Base-by-base conservation (phyloP, 768 basidiomycete genomes). In the Panaeolus cyanescens region DNA sequence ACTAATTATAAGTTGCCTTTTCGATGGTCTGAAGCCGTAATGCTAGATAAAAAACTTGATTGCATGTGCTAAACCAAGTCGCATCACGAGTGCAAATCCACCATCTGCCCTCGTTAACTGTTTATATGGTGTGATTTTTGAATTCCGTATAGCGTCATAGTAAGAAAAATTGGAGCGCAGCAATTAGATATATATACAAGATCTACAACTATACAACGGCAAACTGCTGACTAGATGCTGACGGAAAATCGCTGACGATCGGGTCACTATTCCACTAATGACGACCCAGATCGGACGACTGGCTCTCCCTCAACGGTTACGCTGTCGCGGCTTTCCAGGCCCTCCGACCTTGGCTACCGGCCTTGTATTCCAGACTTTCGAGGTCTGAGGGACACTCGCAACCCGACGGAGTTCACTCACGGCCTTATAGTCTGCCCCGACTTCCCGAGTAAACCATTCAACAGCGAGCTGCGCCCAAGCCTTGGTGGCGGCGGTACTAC, bases 391-490 rank as follows among this genome's bases (percentile, higher is more conserved):
- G 17, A 71, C 64, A 0, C 45, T 64, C 17, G 73, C 70, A 4
- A 80, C 62, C 55, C 30, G 57, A 19, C 59, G 61, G 75, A 84
- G 81, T 62, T 79, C 78, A 34, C 55, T 58, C 4, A 77, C 80
- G 58, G 83, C 79, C n/a, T 74, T 73, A 57, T 82, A 85, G 62
- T 87, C 87, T 3, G 60, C 64, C 0, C 88, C 88, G 7, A 89
- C 68, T 65, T 89, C 88, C 62, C 79, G 77, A 1, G 72, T 70
- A 69, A 81, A 88, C 87, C 87, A 90, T 68, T 77, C 65, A 12
- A 72, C 62, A 3, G 85, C 83, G 19, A 80, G 60, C 40, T 64
- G 59, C 1, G 83, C 83, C 88, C 88, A 90, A 56, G 74, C 73
- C 39, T 70, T 69, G 6, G 75, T 77, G n/a, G 83, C 83, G 31